Base-by-base conservation (phyloP, 1,284 basidiomycete species). In the Mycena citricolor region DNA sequence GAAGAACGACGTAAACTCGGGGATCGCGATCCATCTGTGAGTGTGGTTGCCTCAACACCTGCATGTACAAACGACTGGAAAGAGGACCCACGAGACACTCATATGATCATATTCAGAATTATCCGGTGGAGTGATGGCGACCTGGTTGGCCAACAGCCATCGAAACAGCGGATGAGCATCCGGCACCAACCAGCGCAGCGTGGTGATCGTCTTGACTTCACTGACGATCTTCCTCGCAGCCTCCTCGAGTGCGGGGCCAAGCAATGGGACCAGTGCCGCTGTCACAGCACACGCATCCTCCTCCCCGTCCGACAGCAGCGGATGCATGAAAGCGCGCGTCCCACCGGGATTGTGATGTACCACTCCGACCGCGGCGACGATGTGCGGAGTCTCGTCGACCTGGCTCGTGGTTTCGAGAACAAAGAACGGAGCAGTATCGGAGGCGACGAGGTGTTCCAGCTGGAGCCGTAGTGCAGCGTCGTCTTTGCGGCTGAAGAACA, bases 241-340 rank as follows among this genome's bases (percentile, higher is more conserved):
- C 19, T 19, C 19, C 33, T 35, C 19, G 13, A 35, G 6, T 16
- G 30, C 31, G 19, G 12, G 11, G 13, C 33, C 21, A 19, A 34
- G 35, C 24, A 4, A 24, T 8, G 11, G 38, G 30, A 17, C 24
- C 6, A 46, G 2, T 13, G 44, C 30, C 22, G 10, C 19, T 28
- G 28, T 28, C n/a, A 46, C 44, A 24, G 32, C 26, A 3, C 28
- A 46, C 20, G 38, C 44, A 24, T 36, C 16, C 25, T 46, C 44
- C 32, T 19, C 28, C 12, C 44, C 44, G 12, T 47, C 44, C 44
- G 39, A 41, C 7, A 41, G 39, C n/a, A 47, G 38, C 2, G 44
- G 33, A 28, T 41, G 39, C 16, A 22, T 32, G 19, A 14, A 13
- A 10, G 20, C n/a, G 10, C 23, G 25, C 12, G 13, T 10, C 11